Conservation (phyloP, 2,329 filamentous ascomycete species). For the Aspergillus candidus region DNA sequence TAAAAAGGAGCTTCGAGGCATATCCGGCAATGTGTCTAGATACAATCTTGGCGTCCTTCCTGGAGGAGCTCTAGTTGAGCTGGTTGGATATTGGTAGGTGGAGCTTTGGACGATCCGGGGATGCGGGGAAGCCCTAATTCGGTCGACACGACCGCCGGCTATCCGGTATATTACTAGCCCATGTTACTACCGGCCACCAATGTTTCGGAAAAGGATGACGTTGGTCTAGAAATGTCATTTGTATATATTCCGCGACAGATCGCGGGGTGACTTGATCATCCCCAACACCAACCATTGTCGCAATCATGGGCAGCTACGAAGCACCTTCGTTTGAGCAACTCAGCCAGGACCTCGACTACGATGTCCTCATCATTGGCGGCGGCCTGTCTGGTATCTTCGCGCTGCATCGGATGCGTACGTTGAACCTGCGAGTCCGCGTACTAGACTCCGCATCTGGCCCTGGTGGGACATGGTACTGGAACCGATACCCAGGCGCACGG, state of each 20-base stretch:
- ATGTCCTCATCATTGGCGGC: slow-evolving; percentile 16
- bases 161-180: too few species aligned
- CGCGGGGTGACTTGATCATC: slow-evolving; percentile 1
- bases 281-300: not conserved
- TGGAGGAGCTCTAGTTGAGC: too few species aligned
- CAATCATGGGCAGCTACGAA: slow-evolving; percentile 12
- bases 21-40: too few species aligned
- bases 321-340: slow-evolving; percentile 5
- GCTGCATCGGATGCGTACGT: slow-evolving; percentile 37
- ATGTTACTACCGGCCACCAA: too few species aligned
- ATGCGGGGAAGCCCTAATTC: too few species aligned
- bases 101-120: too few species aligned
- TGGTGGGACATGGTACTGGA: slow-evolving; percentile 47
- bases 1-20: too few species aligned
- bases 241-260: not conserved
- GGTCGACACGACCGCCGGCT: too few species aligned
- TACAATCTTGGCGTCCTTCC: too few species aligned
- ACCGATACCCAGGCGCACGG: slow-evolving; percentile 44
- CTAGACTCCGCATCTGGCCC: slow-evolving; percentile 9
- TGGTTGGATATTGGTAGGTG: too few species aligned
- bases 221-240: too few species aligned
- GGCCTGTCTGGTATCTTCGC: slow-evolving; percentile 30
- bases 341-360: slow-evolving; percentile 11
- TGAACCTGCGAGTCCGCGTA: slow-evolving; percentile 21
- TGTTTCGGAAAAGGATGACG: too few species aligned